A percentile compares a stretch with the other conserved stretches of the same genome.
Evolutionary conservation across 2,329 filamentous ascomycete genomes (phyloP).

Genomic region (Cladophialophora yegresii): DNA sequence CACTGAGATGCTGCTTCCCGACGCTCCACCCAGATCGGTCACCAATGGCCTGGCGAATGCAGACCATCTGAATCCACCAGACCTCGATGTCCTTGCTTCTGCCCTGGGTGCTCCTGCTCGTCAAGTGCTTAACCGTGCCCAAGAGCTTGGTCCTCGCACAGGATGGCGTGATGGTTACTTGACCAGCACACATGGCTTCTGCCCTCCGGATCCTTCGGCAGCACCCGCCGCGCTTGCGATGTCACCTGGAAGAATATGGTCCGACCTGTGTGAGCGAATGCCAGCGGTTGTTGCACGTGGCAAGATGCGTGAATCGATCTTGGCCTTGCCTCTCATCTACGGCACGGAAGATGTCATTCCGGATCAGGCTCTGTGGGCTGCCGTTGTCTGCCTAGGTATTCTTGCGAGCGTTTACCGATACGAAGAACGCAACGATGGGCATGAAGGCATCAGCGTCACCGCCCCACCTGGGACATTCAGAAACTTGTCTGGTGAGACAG

Average conservation of each 20-base stretch:
- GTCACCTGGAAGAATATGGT: conserved; percentile 28
- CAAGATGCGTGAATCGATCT: conserved; percentile 24
- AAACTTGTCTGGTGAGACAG: conserved; percentile 22
- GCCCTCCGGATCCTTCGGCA: conserved; percentile 24
- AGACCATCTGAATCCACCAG: conserved; percentile 25
- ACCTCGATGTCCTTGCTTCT: conserved; percentile 23
- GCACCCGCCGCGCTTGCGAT: conserved; percentile 19
- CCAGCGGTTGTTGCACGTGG: conserved; percentile 24
- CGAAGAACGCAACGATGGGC: conserved; percentile 27
- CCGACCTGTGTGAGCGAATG: conserved; percentile 25
- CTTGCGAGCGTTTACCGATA: conserved; percentile 26
- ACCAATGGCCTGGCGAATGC: conserved; percentile 24
- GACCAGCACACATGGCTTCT: conserved; percentile 25
- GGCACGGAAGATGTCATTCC: conserved; percentile 26
- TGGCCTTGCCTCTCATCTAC: conserved; percentile 19
- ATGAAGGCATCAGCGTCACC: conserved; percentile 26
- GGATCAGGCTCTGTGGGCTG: conserved; percentile 26
- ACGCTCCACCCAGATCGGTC: conserved; percentile 15
- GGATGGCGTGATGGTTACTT: conserved; percentile 29
- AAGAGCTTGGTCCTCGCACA: conserved; percentile 22
- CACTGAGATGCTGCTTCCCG: conserved; percentile 23
- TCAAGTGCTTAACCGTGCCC: conserved; percentile 24
- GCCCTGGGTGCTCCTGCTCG: conserved; percentile 27
- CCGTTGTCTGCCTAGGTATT: conserved; percentile 24
- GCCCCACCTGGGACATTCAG: conserved; percentile 21